These are phyloP conservation scores for Tulasnella calospora DNA, from an alignment of 768 basidiomycete genomes.

Conservation along the genomic window DNA sequence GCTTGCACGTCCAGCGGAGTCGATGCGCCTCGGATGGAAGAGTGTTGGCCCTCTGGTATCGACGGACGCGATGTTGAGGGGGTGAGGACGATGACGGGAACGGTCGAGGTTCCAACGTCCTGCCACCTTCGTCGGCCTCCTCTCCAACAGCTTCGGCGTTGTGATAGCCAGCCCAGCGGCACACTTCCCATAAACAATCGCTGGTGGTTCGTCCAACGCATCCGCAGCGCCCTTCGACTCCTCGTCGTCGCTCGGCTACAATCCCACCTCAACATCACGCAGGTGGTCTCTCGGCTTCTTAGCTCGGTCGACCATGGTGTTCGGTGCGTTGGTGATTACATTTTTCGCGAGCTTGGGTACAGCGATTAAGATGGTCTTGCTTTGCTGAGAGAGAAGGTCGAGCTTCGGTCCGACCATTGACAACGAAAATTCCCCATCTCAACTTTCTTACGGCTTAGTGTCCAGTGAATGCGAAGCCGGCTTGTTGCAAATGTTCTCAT, in stretches of 20 bases:
- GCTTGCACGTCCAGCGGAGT: constrained; percentile 24
- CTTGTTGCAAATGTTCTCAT: no score
- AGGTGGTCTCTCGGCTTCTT: background rate
- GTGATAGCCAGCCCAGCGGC: constrained; percentile 20
- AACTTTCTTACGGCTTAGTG: no score
- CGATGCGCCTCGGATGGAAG: constrained; percentile 12
- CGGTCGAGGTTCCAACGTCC: background rate
- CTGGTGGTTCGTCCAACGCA: constrained; percentile 11
- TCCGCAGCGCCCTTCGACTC: background rate
- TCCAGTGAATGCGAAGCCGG: no score
- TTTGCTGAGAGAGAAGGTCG: background rate
- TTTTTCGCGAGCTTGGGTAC: constrained; percentile 6
- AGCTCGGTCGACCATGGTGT: background rate
- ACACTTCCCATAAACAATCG: constrained; percentile 14
- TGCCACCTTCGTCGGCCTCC: background rate
- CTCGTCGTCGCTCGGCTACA: background rate
- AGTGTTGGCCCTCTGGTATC: background rate
- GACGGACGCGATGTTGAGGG: background rate
- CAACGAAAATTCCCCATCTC: no score
- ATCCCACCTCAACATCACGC: background rate
- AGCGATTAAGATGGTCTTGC: background rate
- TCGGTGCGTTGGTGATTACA: background rate
- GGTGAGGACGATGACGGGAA: background rate
- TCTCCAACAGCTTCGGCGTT: background rate
- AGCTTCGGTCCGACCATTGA: no score